Evolutionary conservation across 306 rosid genomes (phyloP).

Genomic region (Arachis stenosperma): DNA sequence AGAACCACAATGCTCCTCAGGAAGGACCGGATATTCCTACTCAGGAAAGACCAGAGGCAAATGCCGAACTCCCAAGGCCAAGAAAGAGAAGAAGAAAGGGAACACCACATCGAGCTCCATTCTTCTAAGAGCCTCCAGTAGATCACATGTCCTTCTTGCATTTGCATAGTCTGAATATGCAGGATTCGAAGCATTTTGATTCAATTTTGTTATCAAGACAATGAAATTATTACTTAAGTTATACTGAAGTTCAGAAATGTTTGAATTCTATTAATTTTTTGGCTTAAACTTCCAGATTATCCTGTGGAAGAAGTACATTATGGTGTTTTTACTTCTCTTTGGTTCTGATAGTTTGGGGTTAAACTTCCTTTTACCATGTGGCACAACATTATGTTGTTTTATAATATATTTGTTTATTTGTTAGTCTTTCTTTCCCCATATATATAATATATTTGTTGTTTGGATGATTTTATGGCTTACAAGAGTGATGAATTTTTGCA

Average conservation of each 20-base stretch:
- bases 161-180: neutral
- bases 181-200: constrained; percentile 12
- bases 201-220: constrained; percentile 1
- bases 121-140: constrained; percentile 37
- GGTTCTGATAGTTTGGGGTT: neutral
- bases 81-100: constrained; percentile 55
- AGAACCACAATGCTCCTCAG: neutral
- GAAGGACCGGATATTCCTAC: neutral
- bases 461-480: neutral
- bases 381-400: neutral
- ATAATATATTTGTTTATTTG: constrained; percentile 11
- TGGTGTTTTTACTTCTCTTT: neutral
- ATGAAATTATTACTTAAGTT: neutral
- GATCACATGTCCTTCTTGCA: neutral
- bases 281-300: neutral
- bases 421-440: neutral
- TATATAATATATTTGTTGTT: neutral
- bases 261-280: neutral
- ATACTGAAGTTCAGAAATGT: neutral
- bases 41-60: constrained; percentile 5
- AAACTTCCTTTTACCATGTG: neutral
- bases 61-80: neutral
- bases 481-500: too few relatives aligned
- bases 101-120: constrained; percentile 55
- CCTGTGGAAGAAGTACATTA: neutral